phyloP scores from a whole-genome alignment of 331 rosid species.

The Cydonia oblonga region DNA sequence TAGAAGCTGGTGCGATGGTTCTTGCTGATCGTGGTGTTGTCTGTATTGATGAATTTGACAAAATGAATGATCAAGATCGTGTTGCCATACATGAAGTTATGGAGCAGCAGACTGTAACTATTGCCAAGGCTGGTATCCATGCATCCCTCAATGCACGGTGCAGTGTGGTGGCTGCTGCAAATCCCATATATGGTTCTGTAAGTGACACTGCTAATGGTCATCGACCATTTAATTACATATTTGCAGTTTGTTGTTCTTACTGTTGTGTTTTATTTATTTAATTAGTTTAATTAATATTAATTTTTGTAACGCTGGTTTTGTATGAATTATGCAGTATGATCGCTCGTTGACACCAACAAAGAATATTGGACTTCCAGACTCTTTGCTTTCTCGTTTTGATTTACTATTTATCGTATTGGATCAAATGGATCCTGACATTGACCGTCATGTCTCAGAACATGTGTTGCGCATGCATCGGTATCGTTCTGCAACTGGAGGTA shows the following conservation, averaged over 20 bases:
- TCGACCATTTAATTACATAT: background rate
- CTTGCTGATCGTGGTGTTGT: constrained; percentile 99
- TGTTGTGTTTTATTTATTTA: constrained; percentile 5
- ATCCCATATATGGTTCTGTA: constrained; percentile 98
- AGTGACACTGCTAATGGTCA: constrained; percentile 19
- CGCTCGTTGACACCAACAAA: constrained; percentile 98
- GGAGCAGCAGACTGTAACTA: constrained; percentile 99
- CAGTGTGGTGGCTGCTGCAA: constrained; percentile 99
- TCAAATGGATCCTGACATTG: constrained; percentile 99
- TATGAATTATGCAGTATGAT: constrained; percentile 51
- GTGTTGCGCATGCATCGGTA: constrained; percentile 94
- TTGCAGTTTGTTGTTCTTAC: constrained; percentile 1
- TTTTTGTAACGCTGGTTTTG: constrained; percentile 1
- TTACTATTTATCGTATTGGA: constrained; percentile 87
- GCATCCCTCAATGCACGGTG: constrained; percentile 97
- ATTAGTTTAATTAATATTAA: background rate
- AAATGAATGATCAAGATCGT: constrained; percentile 96
- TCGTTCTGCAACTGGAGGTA: constrained; percentile 84
- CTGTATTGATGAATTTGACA: constrained; percentile 98
- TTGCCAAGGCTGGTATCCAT: constrained; percentile 98
- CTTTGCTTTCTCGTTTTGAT: constrained; percentile 96
- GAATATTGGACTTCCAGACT: constrained; percentile 97
- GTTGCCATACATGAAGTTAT: constrained; percentile 99
- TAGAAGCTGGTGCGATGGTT: constrained; percentile 99
- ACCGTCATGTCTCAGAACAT: constrained; percentile 80